Evolutionary conservation across 208 protist species (phyloP), one percentile per base, ranked within the genome.

Genomic region (Leishmania amazonensis): DNA sequence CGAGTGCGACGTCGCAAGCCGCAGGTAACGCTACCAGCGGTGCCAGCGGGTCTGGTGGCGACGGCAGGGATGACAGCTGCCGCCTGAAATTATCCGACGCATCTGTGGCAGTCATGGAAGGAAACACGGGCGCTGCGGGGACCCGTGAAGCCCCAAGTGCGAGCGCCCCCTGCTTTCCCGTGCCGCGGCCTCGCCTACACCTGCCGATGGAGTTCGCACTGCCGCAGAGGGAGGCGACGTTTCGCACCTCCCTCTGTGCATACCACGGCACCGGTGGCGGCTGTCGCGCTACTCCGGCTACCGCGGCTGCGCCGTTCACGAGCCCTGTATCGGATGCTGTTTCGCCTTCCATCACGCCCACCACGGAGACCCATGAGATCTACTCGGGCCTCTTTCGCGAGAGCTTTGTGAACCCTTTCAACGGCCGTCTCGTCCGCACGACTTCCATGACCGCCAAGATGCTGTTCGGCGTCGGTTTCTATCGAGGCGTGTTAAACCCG

Each of bases 361-460:
- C 21, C 21, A 38, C 75, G 53, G 51, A 21, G 13, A 57, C 62
- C 31, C 31, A 60, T 21, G 72, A 57, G 28, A 35, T 42, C 8
- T 84, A 83, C 64, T 35, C 76, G 8, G 42, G 58, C 1, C 31
- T 84, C 8, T 84, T 86, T 28, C 21, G 42, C 3, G 53, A 60
- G 15, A 73, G 53, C 64, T 83, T 95, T 71, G 81, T 97, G 42
- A 95, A 97, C 79, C 93, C 95, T 7, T 97, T 97, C 85, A 94
- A 79, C 38, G 89, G 91, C 35, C 90, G 89, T 49, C 77, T 94
- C 6, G 84, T 88, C 13, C 42, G 74, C 15, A n/a, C 78, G 1
- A 57, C 62, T 45, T 84, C 83, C n/a, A 74, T 71, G 24, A 21
- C 78, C 8, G 87, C 83, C 9, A 80, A 72, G 35, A 58, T 83